Evolutionary conservation across 2,329 filamentous ascomycete species (phyloP), one percentile per base, ranked within the genome.

Genomic region (Colletotrichum aenigma): DNA sequence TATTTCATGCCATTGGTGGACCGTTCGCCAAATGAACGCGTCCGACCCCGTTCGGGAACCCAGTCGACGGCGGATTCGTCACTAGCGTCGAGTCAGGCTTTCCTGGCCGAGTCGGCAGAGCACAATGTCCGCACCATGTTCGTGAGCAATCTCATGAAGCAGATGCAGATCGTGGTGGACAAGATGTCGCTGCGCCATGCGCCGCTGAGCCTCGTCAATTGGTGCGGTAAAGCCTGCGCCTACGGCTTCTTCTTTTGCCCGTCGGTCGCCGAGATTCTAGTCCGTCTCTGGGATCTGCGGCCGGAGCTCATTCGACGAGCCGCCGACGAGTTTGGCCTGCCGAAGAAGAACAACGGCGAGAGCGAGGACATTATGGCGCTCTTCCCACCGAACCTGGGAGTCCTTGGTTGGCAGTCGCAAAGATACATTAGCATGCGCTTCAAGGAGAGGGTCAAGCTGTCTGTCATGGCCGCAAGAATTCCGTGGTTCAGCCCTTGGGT

Each of bases 221-320:
- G 98, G 82, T 95, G 95, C 70, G 96, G 95, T 75, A 97, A 97
- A 84, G 95, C 95, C 6, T 96, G 94, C 81, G 96, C 96, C 3
- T 98, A 97, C 83, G 96, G 95, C 34, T 98, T 98, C 84, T 97
- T 96, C 85, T 98, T 98, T 81, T 96, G 95, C 32, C 95, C 95
- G 0, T 95, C 95, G 6, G 91, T 98, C 70, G 94, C 95, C 9
- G 95, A 98, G 81, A 91, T 98, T 66, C 88, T 98, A 65, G 91
- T 96, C 30, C 92, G 95, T 18, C 87, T 98, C 7, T 98, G 96
- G 96, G 92, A 91, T 48, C 88, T 95, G 24, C 91, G 92, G 4
- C 87, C 93, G 5, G 92, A 93, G 73, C 86, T 92, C 56, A 89
- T 98, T 81, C 91, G 94, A 77, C 92, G 95, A 28, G 90, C 95